phyloP scores from a whole-genome alignment of 2,329 filamentous ascomycete species.

The Phialemoniopsis sp. region DNA sequence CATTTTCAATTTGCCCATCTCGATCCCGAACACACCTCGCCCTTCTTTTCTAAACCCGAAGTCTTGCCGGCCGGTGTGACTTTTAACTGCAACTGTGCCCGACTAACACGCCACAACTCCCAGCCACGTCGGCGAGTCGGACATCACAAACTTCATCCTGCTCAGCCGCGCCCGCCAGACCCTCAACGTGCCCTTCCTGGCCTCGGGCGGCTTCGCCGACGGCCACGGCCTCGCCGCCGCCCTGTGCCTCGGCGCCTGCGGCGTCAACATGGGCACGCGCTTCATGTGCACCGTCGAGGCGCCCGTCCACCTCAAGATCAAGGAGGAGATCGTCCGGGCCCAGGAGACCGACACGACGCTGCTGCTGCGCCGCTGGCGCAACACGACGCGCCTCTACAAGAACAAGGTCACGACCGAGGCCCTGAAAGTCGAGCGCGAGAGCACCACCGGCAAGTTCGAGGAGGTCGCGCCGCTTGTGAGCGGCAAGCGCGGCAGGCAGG shows the following conservation, averaged over 20 bases:
- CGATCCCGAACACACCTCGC: too few relatives aligned
- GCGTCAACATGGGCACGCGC: slow-evolving; percentile 97
- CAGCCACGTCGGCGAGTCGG: slow-evolving; percentile 75
- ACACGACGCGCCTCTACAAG: slow-evolving; percentile 82
- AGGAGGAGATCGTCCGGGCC: slow-evolving; percentile 83
- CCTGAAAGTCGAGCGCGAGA: slow-evolving; percentile 78
- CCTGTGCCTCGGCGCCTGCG: slow-evolving; percentile 82
- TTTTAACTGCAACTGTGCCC: too few relatives aligned
- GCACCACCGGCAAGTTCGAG: slow-evolving; percentile 79
- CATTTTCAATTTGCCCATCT: too few relatives aligned
- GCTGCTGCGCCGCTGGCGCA: slow-evolving; percentile 85
- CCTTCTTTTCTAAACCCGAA: neutral
- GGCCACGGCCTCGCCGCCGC: slow-evolving; percentile 90
- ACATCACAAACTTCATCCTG: slow-evolving; percentile 88
- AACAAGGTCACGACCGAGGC: slow-evolving; percentile 85
- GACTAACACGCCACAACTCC: neutral
- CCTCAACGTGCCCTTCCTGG: slow-evolving; percentile 86
- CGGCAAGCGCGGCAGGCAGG: slow-evolving; percentile 84
- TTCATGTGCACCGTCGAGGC: slow-evolving; percentile 97
- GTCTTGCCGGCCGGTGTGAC: too few relatives aligned
- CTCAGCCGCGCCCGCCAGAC: slow-evolving; percentile 80
- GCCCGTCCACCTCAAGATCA: slow-evolving; percentile 90
- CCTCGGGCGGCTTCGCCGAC: slow-evolving; percentile 92
- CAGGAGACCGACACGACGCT: slow-evolving; percentile 89
- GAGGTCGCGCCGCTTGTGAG: slow-evolving; percentile 86